Conservation (phyloP, 2,329 filamentous ascomycete genomes). For the Aspergillus ustus region DNA sequence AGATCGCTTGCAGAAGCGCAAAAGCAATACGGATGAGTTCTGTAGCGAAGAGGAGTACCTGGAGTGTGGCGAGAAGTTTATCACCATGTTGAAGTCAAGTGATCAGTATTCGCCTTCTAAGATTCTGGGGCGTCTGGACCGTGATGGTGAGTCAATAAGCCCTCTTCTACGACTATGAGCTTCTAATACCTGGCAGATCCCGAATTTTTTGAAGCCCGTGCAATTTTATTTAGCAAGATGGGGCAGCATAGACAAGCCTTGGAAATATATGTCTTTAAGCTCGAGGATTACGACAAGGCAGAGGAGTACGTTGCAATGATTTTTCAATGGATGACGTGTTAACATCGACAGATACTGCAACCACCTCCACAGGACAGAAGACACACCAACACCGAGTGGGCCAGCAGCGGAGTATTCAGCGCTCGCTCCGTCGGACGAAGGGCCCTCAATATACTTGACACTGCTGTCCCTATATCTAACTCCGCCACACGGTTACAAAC, state of each 20-base stretch:
- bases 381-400: constrained; percentile 43
- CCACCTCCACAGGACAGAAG: constrained; percentile 70
- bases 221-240: constrained; percentile 92
- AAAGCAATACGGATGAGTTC: constrained; percentile 43
- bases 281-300: constrained; percentile 83
- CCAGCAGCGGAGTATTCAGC: constrained; percentile 43
- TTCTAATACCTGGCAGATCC: constrained; percentile 61
- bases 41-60: constrained; percentile 55
- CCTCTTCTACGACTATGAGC: no score
- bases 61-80: constrained; percentile 67
- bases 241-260: constrained; percentile 92
- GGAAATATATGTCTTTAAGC: constrained; percentile 96
- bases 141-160: constrained; percentile 67
- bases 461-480: constrained; percentile 87
- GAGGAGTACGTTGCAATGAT: constrained; percentile 71
- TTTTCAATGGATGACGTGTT: constrained; percentile 13
- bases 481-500: constrained; percentile 72
- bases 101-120: constrained; percentile 78
- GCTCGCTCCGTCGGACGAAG: constrained; percentile 55
- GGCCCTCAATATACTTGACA: constrained; percentile 86
- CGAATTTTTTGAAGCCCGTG: constrained; percentile 84
- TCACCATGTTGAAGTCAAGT: constrained; percentile 76
- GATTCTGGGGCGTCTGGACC: constrained; percentile 77
- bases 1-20: constrained; percentile 52
- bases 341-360: constrained; percentile 77